A percentile compares a stretch with the other conserved stretches of the same genome.
Evolutionary conservation across 495 filamentous ascomycete species (phyloP).

Genomic region (Letharia lupina): DNA sequence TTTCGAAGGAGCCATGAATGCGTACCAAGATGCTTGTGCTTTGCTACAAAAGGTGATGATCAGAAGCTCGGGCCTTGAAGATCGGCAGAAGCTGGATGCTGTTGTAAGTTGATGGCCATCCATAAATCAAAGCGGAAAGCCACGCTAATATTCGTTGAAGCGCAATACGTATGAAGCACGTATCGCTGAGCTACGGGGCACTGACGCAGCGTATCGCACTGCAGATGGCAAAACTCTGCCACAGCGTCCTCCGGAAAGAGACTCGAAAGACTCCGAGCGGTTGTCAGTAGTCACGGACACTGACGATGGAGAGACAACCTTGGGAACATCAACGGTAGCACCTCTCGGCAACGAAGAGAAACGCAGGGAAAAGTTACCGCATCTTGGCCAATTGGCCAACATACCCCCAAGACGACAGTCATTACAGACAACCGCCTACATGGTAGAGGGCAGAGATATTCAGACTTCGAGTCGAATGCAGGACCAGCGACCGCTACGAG

Average conservation of each 20-base stretch:
- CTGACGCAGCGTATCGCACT: conserved; percentile 49
- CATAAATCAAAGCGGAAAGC: background rate
- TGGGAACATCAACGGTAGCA: conserved; percentile 24
- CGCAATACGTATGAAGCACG: conserved; percentile 81
- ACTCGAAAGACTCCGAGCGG: conserved; percentile 46
- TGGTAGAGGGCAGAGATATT: conserved; percentile 29
- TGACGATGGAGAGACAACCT: conserved; percentile 31
- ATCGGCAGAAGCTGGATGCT: conserved; percentile 73
- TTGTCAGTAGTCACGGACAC: conserved; percentile 41
- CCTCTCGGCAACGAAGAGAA: conserved; percentile 17
- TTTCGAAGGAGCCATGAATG: conserved; percentile 83
- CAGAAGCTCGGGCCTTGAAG: conserved; percentile 68
- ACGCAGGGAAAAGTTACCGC: conserved; percentile 5
- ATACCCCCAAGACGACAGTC: conserved; percentile 39
- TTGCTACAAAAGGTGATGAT: conserved; percentile 80
- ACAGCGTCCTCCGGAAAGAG: conserved; percentile 64
- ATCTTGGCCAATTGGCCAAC: conserved; percentile 20
- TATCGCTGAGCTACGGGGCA: conserved; percentile 70
- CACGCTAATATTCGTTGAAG: conserved; percentile 30
- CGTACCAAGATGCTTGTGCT: conserved; percentile 81
- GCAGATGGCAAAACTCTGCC: conserved; percentile 65
- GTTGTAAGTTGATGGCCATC: conserved; percentile 59
- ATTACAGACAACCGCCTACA: conserved; percentile 20
- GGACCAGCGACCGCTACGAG: conserved; percentile 30
- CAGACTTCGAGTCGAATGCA: conserved; percentile 33